These are phyloP conservation scores for Leishmania lainsoni DNA, from an alignment of 208 protist species.

Conservation along the genomic window DNA sequence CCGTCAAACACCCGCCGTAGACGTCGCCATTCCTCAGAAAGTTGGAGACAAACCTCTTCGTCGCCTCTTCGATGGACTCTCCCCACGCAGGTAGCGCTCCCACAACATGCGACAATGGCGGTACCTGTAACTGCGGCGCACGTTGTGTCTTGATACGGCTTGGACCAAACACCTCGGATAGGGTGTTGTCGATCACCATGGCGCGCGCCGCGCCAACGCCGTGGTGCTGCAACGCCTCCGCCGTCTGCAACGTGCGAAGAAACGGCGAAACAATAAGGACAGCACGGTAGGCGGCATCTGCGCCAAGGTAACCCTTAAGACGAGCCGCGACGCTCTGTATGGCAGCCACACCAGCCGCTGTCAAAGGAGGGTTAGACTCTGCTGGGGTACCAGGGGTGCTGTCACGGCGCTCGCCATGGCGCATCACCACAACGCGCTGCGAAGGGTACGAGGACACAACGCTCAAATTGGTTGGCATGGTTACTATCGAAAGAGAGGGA, in stretches of 20 bases:
- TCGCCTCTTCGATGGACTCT: conserved; percentile 62
- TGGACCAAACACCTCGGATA: conserved; percentile 82
- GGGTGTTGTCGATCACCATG: conserved; percentile 56
- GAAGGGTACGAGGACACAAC: conserved; percentile 8
- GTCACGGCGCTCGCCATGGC: conserved; percentile 85
- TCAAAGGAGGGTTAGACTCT: conserved; percentile 77
- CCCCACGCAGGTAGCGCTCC: conserved; percentile 66
- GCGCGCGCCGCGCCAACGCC: conserved; percentile 41
- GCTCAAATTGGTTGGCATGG: conserved; percentile 4
- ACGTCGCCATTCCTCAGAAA: conserved; percentile 38
- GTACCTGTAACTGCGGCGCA: conserved; percentile 20
- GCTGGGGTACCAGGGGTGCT: conserved; percentile 37
- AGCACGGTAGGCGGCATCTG: conserved; percentile 23
- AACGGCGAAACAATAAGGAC: conserved; percentile 73
- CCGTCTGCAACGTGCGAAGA: conserved; percentile 69
- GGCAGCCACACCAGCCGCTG: conserved; percentile 46
- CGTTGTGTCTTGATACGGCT: conserved; percentile 55
- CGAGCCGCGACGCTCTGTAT: conserved; percentile 37
- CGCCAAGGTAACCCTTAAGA: conserved; percentile 42
- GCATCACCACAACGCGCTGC: conserved; percentile 72
- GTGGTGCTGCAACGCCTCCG: conserved; percentile 46
- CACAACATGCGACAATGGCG: neutral
- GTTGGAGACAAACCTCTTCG: conserved; percentile 35
- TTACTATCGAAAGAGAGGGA: neutral
- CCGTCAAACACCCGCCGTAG: conserved; percentile 20